Evolutionary conservation across 2,329 filamentous ascomycete species (phyloP).

Genomic region (Ophiostoma pallidulum): DNA sequence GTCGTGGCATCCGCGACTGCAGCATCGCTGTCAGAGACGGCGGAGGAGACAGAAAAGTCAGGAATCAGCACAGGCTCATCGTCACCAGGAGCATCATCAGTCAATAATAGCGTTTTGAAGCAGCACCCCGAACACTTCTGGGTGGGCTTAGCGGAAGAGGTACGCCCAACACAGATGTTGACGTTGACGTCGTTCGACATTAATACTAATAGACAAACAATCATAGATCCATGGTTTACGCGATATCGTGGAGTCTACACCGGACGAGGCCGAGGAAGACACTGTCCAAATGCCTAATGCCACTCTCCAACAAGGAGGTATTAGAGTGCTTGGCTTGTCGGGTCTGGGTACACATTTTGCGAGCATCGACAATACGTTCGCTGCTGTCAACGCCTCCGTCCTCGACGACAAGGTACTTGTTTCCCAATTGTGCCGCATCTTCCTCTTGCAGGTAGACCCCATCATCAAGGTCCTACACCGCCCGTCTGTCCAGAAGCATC

Average conservation of each 20-base stretch:
- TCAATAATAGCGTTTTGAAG: not conserved
- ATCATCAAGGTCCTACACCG: slow-evolving; percentile 21
- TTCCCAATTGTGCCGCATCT: slow-evolving; percentile 16
- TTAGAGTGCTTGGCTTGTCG: too few relatives aligned
- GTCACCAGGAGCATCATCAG: too few relatives aligned
- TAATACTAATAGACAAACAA: too few relatives aligned
- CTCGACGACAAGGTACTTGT: not conserved
- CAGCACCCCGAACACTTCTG: slow-evolving; percentile 9
- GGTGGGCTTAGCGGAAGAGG: not conserved
- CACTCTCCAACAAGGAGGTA: not conserved
- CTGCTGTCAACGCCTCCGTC: not conserved
- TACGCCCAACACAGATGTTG: not conserved
- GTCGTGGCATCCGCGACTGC: not conserved
- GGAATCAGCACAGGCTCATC: too few relatives aligned
- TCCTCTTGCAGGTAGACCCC: slow-evolving; percentile 19
- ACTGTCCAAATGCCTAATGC: not conserved
- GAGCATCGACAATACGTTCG: too few relatives aligned
- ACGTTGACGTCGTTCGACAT: too few relatives aligned
- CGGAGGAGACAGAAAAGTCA: too few relatives aligned
- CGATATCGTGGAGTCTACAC: not conserved
- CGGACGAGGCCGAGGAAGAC: not conserved
- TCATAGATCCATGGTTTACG: not conserved
- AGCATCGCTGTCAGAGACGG: too few relatives aligned
- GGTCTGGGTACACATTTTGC: too few relatives aligned
- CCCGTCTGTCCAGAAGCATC: slow-evolving; percentile 16